Evolutionary conservation across 768 basidiomycete genomes (phyloP), one percentile per base, ranked within the genome.

Genomic region (Leccinum uliginosum): DNA sequence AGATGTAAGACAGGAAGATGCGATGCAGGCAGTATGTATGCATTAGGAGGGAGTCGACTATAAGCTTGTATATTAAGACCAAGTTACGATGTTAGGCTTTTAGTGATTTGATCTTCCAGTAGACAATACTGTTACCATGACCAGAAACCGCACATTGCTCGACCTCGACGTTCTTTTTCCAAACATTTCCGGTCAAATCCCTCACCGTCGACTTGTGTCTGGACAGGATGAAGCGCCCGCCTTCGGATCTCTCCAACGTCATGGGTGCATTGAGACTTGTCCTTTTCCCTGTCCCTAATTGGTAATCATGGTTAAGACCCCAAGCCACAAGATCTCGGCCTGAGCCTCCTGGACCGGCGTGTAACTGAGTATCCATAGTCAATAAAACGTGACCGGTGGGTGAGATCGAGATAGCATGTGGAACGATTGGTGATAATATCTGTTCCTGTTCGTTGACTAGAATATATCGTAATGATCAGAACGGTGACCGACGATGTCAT

Each of bases 311-410:
- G 62, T 90, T 91, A 56, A 78, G 78, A 2, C 91, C 91, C 88
- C 87, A 92, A 0, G 76, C 80, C 45, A 86, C 69, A 35, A 92
- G 72, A 69, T 92, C 91, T 51, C 82, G 79, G 2, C 86, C 84
- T 2, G 66, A 67, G 14, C 77, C 80, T 40, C 80, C 80, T 11
- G 76, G 74, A 4, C 75, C 80, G 4, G 80, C 78, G 15, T 75
- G 75, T 27, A 68, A 56, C 35, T 75, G 68, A 8, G 89, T 89
- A 58, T 91, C 83, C 46, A 96, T 74, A 9, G 88, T 82, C 45
- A 87, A 76, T 26, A 93, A 75, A 50, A 89, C 81, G 70, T 95
- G 93, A 0, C 91, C 87, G 1, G 82, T 86, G 0, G 84, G 81
- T 14, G 89, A 87, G 45, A 93, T 79, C 1, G 83, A 83, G 32